Evolutionary conservation across 768 basidiomycete species (phyloP), one percentile per base, ranked within the genome.

Genomic region (Hericium erinaceus): DNA sequence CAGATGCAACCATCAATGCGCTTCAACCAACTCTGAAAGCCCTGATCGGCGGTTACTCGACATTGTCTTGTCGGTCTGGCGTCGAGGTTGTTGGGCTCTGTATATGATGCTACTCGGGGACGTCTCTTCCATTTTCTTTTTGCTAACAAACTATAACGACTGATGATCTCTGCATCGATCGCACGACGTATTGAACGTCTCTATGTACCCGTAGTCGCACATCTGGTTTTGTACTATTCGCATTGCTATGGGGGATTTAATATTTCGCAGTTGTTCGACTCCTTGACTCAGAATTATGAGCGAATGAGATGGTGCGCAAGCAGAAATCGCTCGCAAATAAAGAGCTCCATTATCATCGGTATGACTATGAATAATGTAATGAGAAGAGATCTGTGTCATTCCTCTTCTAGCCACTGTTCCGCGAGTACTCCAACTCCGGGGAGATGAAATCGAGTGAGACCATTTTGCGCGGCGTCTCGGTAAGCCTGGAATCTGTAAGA

Each of bases 351-450:
- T 33, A 10, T 33, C 33, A 33, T 33, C 33, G 33, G 33, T 33
- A 33, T 1, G 6, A 33, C 7, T 33, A 6, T 10, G 9, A 33
- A 33, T 33, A 33, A 33, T 33, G 9, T 33, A 33, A 6, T 33
- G 33, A 33, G 7, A 33, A 33, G 33, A 33, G 9, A 44, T 28
- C 40, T 16, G 53, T 16, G 53, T 51, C 67, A 84, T 66, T 88
- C 87, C 59, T 84, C 86, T 10, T 73, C 71, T 11, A 90, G 74
- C 85, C 87, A 89, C 57, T 74, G 71, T 60, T 86, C 85, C 13
- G 87, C 89, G 12, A 87, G 66, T 22, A 74, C 71, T 3, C 88
- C 89, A 15, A 88, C 75, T 55, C 73, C 70, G 12, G 88, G 89
- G 49, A 87, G 67, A 62, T 80, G 79, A 67, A 75, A 89, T 54